Conservation (phyloP, 306 rosid genomes). For the Acacia acuminata region DNA sequence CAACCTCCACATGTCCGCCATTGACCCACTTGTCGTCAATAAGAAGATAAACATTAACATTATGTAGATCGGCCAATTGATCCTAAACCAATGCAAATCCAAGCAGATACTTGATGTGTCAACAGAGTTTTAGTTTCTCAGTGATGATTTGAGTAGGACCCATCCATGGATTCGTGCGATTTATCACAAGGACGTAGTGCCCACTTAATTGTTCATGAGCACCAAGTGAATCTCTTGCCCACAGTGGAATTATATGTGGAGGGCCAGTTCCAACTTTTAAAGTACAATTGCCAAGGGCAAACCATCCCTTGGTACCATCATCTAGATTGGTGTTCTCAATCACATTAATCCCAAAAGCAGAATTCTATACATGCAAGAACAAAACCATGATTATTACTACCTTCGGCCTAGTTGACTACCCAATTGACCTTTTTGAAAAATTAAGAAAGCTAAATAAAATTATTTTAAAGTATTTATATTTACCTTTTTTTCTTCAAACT, state of each 20-base stretch:
- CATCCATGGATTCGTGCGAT: background rate
- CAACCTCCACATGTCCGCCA: background rate
- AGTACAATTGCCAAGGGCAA: background rate
- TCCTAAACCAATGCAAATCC: background rate
- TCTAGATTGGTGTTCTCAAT: background rate
- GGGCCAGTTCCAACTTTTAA: background rate
- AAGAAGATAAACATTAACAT: background rate
- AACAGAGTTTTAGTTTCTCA: background rate
- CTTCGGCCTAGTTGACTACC: too few relatives aligned
- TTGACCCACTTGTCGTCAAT: background rate
- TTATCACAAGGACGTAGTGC: background rate
- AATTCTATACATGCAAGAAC: background rate
- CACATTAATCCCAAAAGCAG: background rate
- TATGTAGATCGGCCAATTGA: background rate
- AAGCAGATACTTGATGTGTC: background rate
- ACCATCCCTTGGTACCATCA: background rate
- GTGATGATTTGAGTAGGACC: background rate
- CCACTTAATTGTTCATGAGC: background rate
- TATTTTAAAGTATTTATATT: too few relatives aligned
- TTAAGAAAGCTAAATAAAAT: too few relatives aligned
- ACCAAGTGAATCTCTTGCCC: background rate
- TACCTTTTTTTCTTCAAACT: too few relatives aligned
- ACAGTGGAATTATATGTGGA: background rate
- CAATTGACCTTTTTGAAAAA: too few relatives aligned
- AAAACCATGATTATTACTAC: too few relatives aligned